Evolutionary conservation across 2,329 filamentous ascomycete genomes (phyloP).

Genomic region (Myriosclerotinia scirpicola): DNA sequence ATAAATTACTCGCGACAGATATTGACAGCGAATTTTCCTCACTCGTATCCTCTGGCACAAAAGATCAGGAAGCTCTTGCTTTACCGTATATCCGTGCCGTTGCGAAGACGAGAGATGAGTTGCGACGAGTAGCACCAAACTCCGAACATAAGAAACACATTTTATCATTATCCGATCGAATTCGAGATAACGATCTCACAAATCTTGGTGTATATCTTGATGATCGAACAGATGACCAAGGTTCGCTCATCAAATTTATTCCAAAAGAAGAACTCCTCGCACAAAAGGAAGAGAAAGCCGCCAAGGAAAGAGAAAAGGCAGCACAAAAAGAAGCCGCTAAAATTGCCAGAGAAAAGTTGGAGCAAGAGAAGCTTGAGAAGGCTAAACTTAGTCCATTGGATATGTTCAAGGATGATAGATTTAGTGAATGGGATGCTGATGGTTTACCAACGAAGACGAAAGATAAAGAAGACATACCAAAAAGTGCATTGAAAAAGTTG

Average conservation of each 20-base stretch:
- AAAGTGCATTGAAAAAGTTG: constrained; percentile 77
- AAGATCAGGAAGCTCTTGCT: constrained; percentile 54
- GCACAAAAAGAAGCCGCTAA: constrained; percentile 46
- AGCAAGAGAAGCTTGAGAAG: constrained; percentile 52
- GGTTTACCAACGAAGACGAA: constrained; percentile 77
- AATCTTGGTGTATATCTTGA: constrained; percentile 85
- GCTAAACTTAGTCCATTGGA: constrained; percentile 55
- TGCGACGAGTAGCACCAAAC: constrained; percentile 55
- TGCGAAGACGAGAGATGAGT: constrained; percentile 42
- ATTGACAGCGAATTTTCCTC: constrained; percentile 50
- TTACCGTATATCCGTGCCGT: constrained; percentile 56
- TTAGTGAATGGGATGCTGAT: constrained; percentile 77
- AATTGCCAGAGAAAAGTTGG: constrained; percentile 47
- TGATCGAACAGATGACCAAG: constrained; percentile 61
- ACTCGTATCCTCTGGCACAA: constrained; percentile 47
- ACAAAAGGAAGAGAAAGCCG: constrained; percentile 58
- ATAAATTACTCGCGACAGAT: constrained; percentile 46
- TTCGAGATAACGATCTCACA: constrained; percentile 79
- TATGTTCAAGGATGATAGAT: constrained; percentile 62
- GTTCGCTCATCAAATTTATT: constrained; percentile 71
- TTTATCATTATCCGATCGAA: constrained; percentile 72
- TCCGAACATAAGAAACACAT: constrained; percentile 66
- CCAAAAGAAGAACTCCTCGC: constrained; percentile 58
- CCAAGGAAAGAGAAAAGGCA: constrained; percentile 60
- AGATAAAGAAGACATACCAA: constrained; percentile 76